phyloP scores from a whole-genome alignment of 257 asterid genomes.

The Gardenia jasminoides region DNA sequence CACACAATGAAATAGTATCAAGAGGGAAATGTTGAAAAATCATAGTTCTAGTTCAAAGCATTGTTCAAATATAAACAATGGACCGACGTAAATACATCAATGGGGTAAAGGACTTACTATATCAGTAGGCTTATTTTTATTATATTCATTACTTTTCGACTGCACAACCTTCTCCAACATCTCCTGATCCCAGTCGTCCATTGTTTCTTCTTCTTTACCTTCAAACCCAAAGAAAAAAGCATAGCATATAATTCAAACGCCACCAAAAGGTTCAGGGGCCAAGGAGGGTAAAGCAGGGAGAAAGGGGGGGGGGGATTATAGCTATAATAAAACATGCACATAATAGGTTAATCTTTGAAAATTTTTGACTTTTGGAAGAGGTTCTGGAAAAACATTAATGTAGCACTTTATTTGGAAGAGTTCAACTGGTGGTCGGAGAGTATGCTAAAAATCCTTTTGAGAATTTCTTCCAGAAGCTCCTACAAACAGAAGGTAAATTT shows the following conservation, averaged over 20 bases:
- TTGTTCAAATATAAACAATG: neutral
- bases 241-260: constrained; percentile 8
- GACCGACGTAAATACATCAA: neutral
- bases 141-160: constrained; percentile 87
- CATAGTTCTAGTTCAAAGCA: neutral
- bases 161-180: constrained; percentile 77
- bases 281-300: too few relatives aligned
- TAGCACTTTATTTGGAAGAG: too few relatives aligned
- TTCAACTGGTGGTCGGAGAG: too few relatives aligned
- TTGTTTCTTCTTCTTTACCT: constrained; percentile 44
- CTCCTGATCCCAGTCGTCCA: constrained; percentile 99
- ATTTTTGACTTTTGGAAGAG: too few relatives aligned
- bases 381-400: too few relatives aligned
- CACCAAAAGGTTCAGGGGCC: neutral
- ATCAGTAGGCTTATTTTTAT: constrained; percentile 95
- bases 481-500: too few relatives aligned
- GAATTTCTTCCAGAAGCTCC: too few relatives aligned
- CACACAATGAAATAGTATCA: constrained; percentile 1
- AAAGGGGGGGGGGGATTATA: neutral
- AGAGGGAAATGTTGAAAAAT: neutral
- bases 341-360: neutral
- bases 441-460: too few relatives aligned
- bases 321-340: neutral
- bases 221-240: constrained; percentile 13
- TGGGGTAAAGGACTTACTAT: constrained; percentile 52